Conservation (phyloP, 306 rosid species). For the Morella rubra region DNA sequence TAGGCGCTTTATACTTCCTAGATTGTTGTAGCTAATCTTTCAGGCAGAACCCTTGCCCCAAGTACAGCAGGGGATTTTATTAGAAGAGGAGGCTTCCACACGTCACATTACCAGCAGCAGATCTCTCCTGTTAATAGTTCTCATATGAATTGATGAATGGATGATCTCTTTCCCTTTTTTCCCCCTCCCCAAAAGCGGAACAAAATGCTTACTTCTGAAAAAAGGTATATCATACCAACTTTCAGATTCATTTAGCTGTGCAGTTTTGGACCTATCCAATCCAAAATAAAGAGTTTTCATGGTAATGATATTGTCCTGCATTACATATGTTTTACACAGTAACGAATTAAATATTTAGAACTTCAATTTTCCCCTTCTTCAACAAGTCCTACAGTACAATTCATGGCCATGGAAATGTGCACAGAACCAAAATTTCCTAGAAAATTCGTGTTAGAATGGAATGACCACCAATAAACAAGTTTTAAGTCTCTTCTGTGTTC, state of each 20-base stretch:
- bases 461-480: no score
- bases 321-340: background rate
- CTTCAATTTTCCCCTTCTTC: background rate
- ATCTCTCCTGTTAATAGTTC: background rate
- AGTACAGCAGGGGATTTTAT: background rate
- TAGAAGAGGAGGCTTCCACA: background rate
- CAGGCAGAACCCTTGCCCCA: background rate
- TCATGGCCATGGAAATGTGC: no score
- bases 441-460: no score
- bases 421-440: no score
- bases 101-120: background rate
- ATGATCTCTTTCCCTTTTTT: no score
- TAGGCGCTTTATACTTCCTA: background rate
- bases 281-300: background rate
- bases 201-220: background rate
- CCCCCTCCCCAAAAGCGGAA: background rate
- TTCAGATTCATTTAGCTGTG: background rate
- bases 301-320: background rate
- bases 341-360: background rate
- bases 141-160: background rate
- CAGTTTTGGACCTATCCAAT: background rate
- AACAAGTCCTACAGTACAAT: background rate
- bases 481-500: no score
- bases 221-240: background rate
- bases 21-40: background rate